Conservation (phyloP, 2,329 filamentous ascomycete genomes). For the Xylariaceae sp. region DNA sequence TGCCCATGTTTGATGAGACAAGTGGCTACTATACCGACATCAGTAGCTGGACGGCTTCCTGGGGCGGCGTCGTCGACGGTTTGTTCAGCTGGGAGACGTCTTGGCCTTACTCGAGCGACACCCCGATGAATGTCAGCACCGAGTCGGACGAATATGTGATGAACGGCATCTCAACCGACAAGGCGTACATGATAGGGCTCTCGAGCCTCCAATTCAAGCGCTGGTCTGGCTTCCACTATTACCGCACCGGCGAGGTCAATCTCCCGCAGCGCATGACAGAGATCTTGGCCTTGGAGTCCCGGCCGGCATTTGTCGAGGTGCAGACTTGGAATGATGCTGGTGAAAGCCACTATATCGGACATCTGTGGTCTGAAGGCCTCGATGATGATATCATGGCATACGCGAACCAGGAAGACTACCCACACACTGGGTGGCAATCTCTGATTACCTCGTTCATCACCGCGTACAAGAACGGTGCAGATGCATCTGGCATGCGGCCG, state of each 20-base stretch:
- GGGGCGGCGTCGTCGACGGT: slow-evolving; percentile 29
- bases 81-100: slow-evolving; percentile 34
- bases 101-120: slow-evolving; percentile 27
- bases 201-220: slow-evolving; percentile 30
- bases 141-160: slow-evolving; percentile 19
- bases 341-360: slow-evolving; percentile 34
- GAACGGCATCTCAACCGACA: slow-evolving; percentile 20
- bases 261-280: slow-evolving; percentile 31
- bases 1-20: slow-evolving; percentile 29
- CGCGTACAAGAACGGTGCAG: slow-evolving; percentile 27
- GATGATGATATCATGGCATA: slow-evolving; percentile 25
- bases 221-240: slow-evolving; percentile 26
- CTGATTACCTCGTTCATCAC: slow-evolving; percentile 30
- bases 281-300: slow-evolving; percentile 24
- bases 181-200: slow-evolving; percentile 32
- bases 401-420: slow-evolving; percentile 21
- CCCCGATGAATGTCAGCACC: slow-evolving; percentile 22
- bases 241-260: slow-evolving; percentile 30
- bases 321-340: slow-evolving; percentile 34
- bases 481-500: slow-evolving; percentile 18
- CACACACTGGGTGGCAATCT: slow-evolving; percentile 31
- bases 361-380: slow-evolving; percentile 27
- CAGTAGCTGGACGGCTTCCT: slow-evolving; percentile 23
- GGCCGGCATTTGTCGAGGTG: slow-evolving; percentile 29
- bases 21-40: slow-evolving; percentile 28